These are phyloP conservation scores for Purshia tridentata DNA, from an alignment of 306 rosid species.

Conservation along the genomic window DNA sequence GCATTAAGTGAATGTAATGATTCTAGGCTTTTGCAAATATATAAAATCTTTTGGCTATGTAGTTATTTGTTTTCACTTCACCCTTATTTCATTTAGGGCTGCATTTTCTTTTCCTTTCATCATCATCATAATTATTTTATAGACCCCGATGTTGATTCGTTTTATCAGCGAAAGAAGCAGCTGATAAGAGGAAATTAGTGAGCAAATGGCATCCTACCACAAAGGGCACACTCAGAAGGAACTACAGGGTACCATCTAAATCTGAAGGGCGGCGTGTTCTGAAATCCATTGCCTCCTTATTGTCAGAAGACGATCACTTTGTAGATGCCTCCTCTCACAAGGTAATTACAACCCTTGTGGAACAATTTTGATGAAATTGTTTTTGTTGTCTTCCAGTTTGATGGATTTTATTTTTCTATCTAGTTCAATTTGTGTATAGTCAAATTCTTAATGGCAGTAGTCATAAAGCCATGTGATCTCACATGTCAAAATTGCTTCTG, in stretches of 20 bases:
- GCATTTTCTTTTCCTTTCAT: neutral
- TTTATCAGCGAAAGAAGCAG: conserved; percentile 46
- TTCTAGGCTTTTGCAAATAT: neutral
- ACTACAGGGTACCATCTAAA: conserved; percentile 80
- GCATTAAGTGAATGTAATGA: neutral
- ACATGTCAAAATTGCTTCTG: conserved; percentile 2
- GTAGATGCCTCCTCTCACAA: conserved; percentile 93
- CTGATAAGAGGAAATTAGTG: conserved; percentile 53
- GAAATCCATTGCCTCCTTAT: conserved; percentile 77
- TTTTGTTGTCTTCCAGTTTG: neutral
- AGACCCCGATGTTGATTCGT: neutral
- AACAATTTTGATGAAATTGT: neutral
- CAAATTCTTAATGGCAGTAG: neutral
- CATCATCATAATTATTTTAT: neutral
- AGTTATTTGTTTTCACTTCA: neutral
- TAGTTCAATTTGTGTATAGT: neutral
- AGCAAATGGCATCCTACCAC: conserved; percentile 99
- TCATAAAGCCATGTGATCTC: neutral
- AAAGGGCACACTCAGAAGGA: conserved; percentile 90
- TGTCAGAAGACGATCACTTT: conserved; percentile 89
- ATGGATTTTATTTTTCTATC: neutral
- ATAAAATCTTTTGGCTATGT: neutral
- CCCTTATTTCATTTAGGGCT: neutral
- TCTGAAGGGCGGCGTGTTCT: conserved; percentile 76
- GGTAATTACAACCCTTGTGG: conserved; percentile 37